Percentiles rank a stretch among this genome's conserved stretches.
phyloP scores from a whole-genome alignment of 1,284 basidiomycete species.

The Irpex lacteus region DNA sequence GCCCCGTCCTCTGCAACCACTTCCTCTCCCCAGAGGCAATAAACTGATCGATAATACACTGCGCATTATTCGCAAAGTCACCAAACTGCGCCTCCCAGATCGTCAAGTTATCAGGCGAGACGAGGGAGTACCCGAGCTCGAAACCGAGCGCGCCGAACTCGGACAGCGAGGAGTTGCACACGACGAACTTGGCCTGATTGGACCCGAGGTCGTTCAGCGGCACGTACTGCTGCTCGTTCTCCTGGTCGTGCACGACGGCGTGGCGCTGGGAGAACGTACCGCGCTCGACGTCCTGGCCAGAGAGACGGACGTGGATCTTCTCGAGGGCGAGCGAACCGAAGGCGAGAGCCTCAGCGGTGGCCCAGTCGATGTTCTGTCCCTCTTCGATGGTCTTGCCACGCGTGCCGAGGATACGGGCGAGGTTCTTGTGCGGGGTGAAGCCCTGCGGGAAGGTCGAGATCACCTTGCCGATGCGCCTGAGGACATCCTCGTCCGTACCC shows the following conservation, averaged over 20 bases:
- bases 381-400: slow-evolving; percentile 91
- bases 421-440: slow-evolving; percentile 91
- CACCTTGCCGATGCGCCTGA: slow-evolving; percentile 84
- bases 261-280: slow-evolving; percentile 99
- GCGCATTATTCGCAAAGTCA: slow-evolving; percentile 97
- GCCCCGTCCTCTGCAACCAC: slow-evolving; percentile 94
- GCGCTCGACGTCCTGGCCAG: slow-evolving; percentile 98
- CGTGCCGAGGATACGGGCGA: slow-evolving; percentile 86
- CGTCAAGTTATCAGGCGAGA: slow-evolving; percentile 90
- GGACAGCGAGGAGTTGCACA: slow-evolving; percentile 97
- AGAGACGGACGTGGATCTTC: slow-evolving; percentile 92
- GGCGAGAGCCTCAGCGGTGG: slow-evolving; percentile 98
- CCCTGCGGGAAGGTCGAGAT: slow-evolving; percentile 84
- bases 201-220: slow-evolving; percentile 88
- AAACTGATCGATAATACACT: slow-evolving; percentile 99
- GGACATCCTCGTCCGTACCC: slow-evolving; percentile 75
- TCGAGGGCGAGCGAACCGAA: slow-evolving; percentile 93
- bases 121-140: slow-evolving; percentile 98
- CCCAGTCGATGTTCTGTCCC: slow-evolving; percentile 95
- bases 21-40: slow-evolving; percentile 97
- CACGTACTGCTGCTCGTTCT: slow-evolving; percentile 86
- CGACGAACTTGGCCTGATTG: slow-evolving; percentile 88
- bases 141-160: slow-evolving; percentile 97
- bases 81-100: slow-evolving; percentile 99
- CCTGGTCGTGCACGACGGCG: slow-evolving; percentile 95